These are phyloP conservation scores for Umbelopsis vinacea DNA, from an alignment of 192 early-diverging fungal species.

Conservation along the genomic window DNA sequence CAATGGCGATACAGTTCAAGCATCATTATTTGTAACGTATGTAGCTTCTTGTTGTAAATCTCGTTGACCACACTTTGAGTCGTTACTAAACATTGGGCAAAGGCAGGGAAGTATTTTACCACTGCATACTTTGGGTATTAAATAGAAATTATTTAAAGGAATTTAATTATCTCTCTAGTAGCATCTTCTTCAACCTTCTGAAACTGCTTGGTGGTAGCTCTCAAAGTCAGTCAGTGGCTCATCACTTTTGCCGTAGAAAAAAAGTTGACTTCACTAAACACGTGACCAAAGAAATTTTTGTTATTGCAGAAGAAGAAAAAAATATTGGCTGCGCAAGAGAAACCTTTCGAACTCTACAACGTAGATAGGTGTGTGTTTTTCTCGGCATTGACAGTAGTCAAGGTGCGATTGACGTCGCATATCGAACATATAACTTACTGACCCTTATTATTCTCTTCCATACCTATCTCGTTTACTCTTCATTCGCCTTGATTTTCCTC, in stretches of 20 bases:
- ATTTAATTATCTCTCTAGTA: too few relatives aligned
- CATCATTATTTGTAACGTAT: too few relatives aligned
- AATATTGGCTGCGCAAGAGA: not conserved
- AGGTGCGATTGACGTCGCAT: not conserved
- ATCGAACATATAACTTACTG: not conserved
- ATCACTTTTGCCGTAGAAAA: not conserved
- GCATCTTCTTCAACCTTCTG: too few relatives aligned
- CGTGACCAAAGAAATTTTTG: slow-evolving; percentile 20
- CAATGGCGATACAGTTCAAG: too few relatives aligned
- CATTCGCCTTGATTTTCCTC: not conserved
- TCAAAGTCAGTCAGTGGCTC: too few relatives aligned
- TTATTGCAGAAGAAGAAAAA: slow-evolving; percentile 16
- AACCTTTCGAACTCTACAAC: slow-evolving; percentile 16
- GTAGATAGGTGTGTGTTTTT: slow-evolving; percentile 11
- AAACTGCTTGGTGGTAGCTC: too few relatives aligned
- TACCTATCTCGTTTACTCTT: not conserved
- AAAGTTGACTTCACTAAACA: not conserved
- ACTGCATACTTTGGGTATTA: too few relatives aligned
- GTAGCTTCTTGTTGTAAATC: too few relatives aligned
- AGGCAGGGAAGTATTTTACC: too few relatives aligned
- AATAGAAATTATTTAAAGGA: too few relatives aligned
- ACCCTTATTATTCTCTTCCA: not conserved
- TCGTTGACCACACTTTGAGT: too few relatives aligned
- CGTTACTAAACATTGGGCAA: too few relatives aligned
- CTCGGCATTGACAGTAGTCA: not conserved